These are phyloP conservation scores for Candida silvicultrix DNA, from an alignment of 805 yeast genomes.

Conservation along the genomic window DNA sequence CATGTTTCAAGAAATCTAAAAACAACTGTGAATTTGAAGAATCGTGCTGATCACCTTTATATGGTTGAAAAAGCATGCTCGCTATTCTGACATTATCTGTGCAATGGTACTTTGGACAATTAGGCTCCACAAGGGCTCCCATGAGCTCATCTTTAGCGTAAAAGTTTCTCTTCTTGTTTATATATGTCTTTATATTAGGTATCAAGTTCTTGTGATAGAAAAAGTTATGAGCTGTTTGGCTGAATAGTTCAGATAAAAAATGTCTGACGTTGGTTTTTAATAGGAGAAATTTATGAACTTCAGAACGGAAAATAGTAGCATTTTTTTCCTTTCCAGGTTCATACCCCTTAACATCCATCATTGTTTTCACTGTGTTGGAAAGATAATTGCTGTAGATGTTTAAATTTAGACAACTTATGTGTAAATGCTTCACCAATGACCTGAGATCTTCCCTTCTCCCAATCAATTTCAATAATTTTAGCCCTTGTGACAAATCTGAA, in stretches of 20 bases:
- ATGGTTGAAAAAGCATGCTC: background rate
- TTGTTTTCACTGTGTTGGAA: background rate
- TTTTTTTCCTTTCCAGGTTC: background rate
- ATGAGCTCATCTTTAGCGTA: background rate
- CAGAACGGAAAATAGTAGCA: background rate
- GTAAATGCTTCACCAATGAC: conserved; percentile 3
- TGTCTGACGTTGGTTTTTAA: background rate
- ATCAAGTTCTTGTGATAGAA: no score
- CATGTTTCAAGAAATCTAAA: background rate
- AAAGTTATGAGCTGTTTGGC: background rate
- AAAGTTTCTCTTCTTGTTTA: background rate
- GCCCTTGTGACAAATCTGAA: background rate
- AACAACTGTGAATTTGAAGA: background rate
- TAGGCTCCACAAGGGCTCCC: background rate
- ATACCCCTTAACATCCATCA: background rate
- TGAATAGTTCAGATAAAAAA: background rate
- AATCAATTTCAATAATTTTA: background rate
- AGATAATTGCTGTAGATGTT: conserved; percentile 3
- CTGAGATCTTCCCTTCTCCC: background rate
- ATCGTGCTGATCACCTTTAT: background rate
- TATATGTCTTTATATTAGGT: background rate
- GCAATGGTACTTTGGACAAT: background rate
- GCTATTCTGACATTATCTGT: background rate
- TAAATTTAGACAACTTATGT: conserved; percentile 5
- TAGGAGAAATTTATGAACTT: background rate